These are phyloP conservation scores for Russula emetica DNA, from an alignment of 768 basidiomycete species.

Conservation along the genomic window DNA sequence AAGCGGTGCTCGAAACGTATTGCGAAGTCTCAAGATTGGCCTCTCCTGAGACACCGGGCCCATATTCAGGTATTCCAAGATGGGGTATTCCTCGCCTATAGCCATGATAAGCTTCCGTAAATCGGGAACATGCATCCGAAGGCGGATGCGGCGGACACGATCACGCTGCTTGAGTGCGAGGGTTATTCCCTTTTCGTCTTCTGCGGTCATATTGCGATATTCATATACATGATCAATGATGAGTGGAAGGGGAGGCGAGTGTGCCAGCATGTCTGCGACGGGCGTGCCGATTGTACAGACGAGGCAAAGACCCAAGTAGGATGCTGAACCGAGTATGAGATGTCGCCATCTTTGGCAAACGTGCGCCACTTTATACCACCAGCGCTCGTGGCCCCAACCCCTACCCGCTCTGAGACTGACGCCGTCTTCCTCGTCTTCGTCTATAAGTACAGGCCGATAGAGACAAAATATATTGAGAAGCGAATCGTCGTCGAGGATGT, in stretches of 20 bases:
- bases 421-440: too few species aligned
- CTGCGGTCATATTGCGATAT: background rate
- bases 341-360: too few species aligned
- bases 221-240: background rate
- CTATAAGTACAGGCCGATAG: too few species aligned
- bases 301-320: background rate
- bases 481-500: too few species aligned
- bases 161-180: background rate
- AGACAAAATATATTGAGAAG: too few species aligned
- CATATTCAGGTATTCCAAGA: background rate
- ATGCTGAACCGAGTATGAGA: too few species aligned
- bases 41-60: too few species aligned
- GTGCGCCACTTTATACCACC: too few species aligned
- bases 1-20: too few species aligned
- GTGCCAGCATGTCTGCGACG: background rate
- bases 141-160: background rate
- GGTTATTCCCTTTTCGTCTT: background rate
- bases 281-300: background rate
- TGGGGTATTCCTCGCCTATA: background rate
- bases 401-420: too few species aligned
- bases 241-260: background rate
- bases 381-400: too few species aligned
- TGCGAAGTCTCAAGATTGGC: too few species aligned
- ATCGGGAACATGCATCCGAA: background rate
- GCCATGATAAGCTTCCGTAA: background rate